A percentile compares a stretch with the other conserved stretches of the same genome.
These are phyloP conservation scores for Leccinum idahoense DNA, from an alignment of 1,284 basidiomycete genomes.

Conservation along the genomic window DNA sequence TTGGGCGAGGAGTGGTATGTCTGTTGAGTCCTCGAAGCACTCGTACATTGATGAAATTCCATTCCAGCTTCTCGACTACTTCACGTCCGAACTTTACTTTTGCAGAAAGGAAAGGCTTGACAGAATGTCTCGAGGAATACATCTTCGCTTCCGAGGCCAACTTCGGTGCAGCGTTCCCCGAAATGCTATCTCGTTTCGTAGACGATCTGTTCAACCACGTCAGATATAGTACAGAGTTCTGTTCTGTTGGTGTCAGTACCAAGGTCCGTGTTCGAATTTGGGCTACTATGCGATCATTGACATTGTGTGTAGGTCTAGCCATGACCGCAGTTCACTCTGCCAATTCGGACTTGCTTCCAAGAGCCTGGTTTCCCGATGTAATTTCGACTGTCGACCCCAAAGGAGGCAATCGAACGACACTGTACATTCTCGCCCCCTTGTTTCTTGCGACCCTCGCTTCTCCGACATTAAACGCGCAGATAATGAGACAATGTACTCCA, in stretches of 20 bases:
- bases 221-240: conserved; percentile 34
- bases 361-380: conserved; percentile 19
- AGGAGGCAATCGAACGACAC: conserved; percentile 30
- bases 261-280: conserved; percentile 23
- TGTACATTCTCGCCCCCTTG: conserved; percentile 41
- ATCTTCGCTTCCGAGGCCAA: conserved; percentile 21
- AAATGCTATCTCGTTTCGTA: conserved; percentile 33
- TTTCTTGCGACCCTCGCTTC: conserved; percentile 40
- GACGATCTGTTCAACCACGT: conserved; percentile 33
- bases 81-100: conserved; percentile 21
- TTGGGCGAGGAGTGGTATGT: conserved; percentile 27
- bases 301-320: conserved; percentile 36
- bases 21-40: neutral
- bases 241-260: conserved; percentile 28
- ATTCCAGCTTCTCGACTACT: conserved; percentile 30
- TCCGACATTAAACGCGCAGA: conserved; percentile 17
- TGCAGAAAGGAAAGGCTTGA: conserved; percentile 18
- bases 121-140: neutral
- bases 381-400: conserved; percentile 12
- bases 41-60: neutral
- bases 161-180: conserved; percentile 13
- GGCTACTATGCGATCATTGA: neutral
- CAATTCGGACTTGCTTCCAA: conserved; percentile 13
- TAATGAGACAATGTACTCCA: conserved; percentile 21
- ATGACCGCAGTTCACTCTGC: conserved; percentile 37